Evolutionary conservation across 2,329 filamentous ascomycete genomes (phyloP).

Genomic region (Fusarium sp.): DNA sequence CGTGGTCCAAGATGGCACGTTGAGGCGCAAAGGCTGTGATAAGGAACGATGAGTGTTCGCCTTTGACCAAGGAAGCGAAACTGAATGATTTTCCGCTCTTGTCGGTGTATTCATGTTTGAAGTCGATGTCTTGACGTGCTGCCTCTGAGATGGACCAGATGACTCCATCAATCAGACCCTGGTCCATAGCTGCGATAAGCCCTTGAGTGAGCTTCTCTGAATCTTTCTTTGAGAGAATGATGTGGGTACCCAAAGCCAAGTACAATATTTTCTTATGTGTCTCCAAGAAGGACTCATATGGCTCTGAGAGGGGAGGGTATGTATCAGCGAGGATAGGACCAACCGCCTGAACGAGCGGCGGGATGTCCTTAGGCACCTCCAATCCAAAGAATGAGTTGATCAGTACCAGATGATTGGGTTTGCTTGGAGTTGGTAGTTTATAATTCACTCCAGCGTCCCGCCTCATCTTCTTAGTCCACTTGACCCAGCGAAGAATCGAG

Average conservation of each 20-base stretch:
- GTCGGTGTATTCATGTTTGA: neutral
- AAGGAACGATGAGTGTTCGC: neutral
- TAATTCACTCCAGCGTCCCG: conserved; percentile 49
- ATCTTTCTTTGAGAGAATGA: conserved; percentile 48
- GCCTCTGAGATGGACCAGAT: conserved; percentile 53
- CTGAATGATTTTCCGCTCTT: conserved; percentile 28
- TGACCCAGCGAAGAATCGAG: conserved; percentile 48
- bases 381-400: conserved; percentile 60
- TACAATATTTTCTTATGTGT: conserved; percentile 51
- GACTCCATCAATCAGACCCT: conserved; percentile 52
- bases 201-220: conserved; percentile 50
- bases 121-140: conserved; percentile 38
- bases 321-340: conserved; percentile 55
- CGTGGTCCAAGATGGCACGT: conserved; percentile 55
- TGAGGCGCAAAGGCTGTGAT: conserved; percentile 55
- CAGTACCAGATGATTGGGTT: conserved; percentile 57
- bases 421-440: conserved; percentile 44
- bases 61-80: conserved; percentile 44
- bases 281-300: conserved; percentile 48
- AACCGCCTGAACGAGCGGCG: conserved; percentile 54
- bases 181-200: conserved; percentile 38
- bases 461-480: conserved; percentile 52
- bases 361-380: conserved; percentile 57
- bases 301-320: conserved; percentile 49
- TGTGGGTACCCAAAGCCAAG: conserved; percentile 57